phyloP scores from a whole-genome alignment of 2,329 filamentous ascomycete species.

The Penicillium brasilianum region DNA sequence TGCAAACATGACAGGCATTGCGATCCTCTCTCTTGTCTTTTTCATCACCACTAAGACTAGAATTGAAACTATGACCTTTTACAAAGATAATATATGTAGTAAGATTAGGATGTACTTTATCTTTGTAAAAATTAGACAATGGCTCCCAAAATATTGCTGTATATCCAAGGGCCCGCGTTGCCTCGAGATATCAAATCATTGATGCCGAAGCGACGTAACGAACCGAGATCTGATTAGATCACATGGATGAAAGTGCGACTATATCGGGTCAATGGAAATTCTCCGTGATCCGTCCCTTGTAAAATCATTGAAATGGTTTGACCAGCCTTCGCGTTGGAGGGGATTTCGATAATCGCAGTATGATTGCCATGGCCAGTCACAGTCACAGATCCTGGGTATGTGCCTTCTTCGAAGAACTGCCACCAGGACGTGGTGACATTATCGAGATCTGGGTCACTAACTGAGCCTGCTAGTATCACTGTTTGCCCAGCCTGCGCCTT shows the following conservation, averaged over 20 bases:
- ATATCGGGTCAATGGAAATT: constrained; percentile 18
- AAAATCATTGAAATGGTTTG: constrained; percentile 21
- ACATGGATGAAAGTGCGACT: constrained; percentile 16
- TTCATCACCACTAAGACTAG: too few species aligned
- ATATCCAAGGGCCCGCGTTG: not conserved
- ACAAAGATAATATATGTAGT: too few species aligned
- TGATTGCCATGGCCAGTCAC: constrained; percentile 4
- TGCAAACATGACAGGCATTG: too few species aligned
- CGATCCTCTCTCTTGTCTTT: too few species aligned
- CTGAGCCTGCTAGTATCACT: constrained; percentile 11
- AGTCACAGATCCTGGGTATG: constrained; percentile 15
- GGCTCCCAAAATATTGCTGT: too few species aligned
- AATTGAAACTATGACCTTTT: too few species aligned
- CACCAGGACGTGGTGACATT: constrained; percentile 19
- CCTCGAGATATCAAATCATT: not conserved
- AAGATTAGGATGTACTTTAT: too few species aligned
- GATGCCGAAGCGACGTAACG: not conserved
- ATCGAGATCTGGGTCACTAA: constrained; percentile 19
- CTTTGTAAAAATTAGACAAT: too few species aligned
- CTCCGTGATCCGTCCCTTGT: constrained; percentile 18
- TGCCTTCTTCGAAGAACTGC: constrained; percentile 21
- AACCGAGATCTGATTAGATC: constrained; percentile 1
- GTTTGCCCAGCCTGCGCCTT: constrained; percentile 9
- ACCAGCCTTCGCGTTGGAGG: constrained; percentile 14
- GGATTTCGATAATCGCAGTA: constrained; percentile 9